Base-by-base conservation (phyloP, 169 alveolate genomes). In the Plasmodium vivax region DNA sequence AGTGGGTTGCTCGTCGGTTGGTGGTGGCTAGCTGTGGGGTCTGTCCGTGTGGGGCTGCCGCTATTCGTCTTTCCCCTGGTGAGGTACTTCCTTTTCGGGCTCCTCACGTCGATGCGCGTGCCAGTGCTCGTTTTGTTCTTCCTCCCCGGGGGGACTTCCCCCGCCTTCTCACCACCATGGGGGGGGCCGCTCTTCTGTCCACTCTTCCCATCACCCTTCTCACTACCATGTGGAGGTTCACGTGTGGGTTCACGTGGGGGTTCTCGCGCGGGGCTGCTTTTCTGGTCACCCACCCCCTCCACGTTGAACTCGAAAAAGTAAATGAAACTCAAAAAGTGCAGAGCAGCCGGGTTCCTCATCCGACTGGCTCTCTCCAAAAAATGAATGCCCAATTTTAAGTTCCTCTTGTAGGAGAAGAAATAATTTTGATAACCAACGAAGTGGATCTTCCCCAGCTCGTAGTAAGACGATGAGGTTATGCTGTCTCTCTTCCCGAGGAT, bases 301-400 rank as follows among this genome's bases (percentile, higher is more conserved):
- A 51, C 27, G 54, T 92, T 68, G 41, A 92, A 92, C 12, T 92
- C 92, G 45, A 27, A 92, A 82, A 92, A 92, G 71, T 92, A 92
- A 34, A 92, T 72, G 75, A 92, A 92, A 68, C 83, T 75, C 36
- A 92, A 73, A 79, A 92, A 92, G 58, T 92, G 95, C 19, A 92
- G 58, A 34, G 95, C 95, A 0, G 71, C 95, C 6, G 95, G 82
- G 30, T 92, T 92, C 56, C 77, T 82, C 95, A 92, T 68, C 27
- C 58, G 56, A 27, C 82, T 62, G n/a, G 95, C 56, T 34, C 41
- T 92, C 8, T 73, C 51, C 43, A 92, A 27, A 27, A 71, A 92
- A 58, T 92, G 75, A 43, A 92, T 73, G 36, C 95, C 51, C 43
- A 92, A 72, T 5, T 82, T 92, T 68, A 92, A 3, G 82, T 92